Percentiles rank a stretch among this genome's conserved stretches.
These are phyloP conservation scores for Lathyrus sativus DNA, from an alignment of 306 rosid species.

Conservation along the genomic window DNA sequence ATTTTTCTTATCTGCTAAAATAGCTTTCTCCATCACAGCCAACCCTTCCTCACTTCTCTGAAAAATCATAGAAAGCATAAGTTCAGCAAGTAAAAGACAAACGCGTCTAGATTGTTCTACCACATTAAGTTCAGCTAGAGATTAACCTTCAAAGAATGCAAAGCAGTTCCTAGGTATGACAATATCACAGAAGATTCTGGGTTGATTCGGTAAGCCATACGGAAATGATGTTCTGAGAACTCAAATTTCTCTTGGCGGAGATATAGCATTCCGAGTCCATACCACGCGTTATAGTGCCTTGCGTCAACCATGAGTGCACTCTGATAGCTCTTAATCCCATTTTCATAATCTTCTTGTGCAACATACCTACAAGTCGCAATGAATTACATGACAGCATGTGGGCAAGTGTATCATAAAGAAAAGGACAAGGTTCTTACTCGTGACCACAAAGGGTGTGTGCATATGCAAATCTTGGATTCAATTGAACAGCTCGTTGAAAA, in stretches of 20 bases:
- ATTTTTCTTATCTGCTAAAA: conserved; percentile 84
- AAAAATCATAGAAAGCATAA: conserved; percentile 35
- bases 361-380: conserved; percentile 64
- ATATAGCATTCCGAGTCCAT: conserved; percentile 96
- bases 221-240: conserved; percentile 90
- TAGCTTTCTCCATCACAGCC: conserved; percentile 85
- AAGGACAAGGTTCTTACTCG: conserved; percentile 61
- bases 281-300: conserved; percentile 95
- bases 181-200: conserved; percentile 85
- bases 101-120: conserved; percentile 31
- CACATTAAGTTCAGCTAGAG: conserved; percentile 33
- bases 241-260: conserved; percentile 93
- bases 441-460: conserved; percentile 99
- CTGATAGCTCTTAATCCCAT: conserved; percentile 88
- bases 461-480: conserved; percentile 88
- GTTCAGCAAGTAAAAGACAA: conserved; percentile 25
- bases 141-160: conserved; percentile 80
- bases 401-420: conserved; percentile 5
- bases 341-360: conserved; percentile 92
- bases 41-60: conserved; percentile 88
- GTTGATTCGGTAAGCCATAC: conserved; percentile 80
- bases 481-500: conserved; percentile 95
- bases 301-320: conserved; percentile 84
- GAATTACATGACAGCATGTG: conserved; percentile 31
- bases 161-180: conserved; percentile 85